phyloP scores from a whole-genome alignment of 2,329 filamentous ascomycete species.

The Remersonia thermophila region DNA sequence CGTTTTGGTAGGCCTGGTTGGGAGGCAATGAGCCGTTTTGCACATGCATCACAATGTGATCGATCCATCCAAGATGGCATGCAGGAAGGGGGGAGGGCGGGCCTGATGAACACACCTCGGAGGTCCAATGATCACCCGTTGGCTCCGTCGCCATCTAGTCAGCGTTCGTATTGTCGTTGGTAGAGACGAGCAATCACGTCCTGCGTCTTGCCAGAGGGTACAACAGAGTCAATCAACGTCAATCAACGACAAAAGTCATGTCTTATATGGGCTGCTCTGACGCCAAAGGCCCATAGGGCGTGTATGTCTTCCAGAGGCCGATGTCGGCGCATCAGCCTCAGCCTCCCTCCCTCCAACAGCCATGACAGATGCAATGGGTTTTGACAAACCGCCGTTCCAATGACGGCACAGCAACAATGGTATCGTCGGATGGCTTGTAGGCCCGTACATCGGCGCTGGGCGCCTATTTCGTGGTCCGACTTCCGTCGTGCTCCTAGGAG shows the following conservation, averaged over 20 bases:
- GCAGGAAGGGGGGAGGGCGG: background rate
- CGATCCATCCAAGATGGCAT: background rate
- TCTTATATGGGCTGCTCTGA: background rate
- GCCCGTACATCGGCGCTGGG: too few relatives aligned
- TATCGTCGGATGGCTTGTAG: background rate
- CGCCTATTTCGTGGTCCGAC: too few relatives aligned
- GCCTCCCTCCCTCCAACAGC: background rate
- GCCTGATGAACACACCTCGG: constrained; percentile 27
- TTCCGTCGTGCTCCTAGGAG: too few relatives aligned
- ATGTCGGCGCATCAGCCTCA: constrained; percentile 1
- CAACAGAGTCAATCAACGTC: too few relatives aligned
- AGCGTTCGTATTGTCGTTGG: too few relatives aligned
- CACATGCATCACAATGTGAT: background rate
- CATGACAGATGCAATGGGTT: too few relatives aligned
- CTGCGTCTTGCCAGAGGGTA: too few relatives aligned
- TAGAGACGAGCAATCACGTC: too few relatives aligned
- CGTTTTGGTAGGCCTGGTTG: constrained; percentile 44
- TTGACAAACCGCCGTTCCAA: background rate
- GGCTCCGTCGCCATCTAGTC: constrained; percentile 16
- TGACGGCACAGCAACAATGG: background rate
- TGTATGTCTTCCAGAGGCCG: constrained; percentile 3
- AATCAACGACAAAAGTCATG: background rate
- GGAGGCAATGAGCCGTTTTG: too few relatives aligned
- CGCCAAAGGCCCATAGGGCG: too few relatives aligned
- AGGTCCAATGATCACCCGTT: constrained; percentile 29